Evolutionary conservation across 176 grass and related monocot species (phyloP).

Genomic region (Phoenix roebelenii): DNA sequence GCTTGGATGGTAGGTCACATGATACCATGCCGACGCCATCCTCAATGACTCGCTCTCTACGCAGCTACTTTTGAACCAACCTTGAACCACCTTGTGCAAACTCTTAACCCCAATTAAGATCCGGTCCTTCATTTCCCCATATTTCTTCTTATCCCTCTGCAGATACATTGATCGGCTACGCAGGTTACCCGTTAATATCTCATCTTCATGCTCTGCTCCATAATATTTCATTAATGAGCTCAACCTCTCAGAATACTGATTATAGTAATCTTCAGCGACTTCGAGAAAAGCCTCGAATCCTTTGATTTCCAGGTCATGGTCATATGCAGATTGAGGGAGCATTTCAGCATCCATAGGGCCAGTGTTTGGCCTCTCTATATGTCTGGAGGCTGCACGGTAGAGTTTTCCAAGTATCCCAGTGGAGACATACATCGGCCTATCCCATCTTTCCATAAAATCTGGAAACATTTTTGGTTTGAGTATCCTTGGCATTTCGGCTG

Average conservation of each 20-base stretch:
- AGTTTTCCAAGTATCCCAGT: conserved; percentile 60
- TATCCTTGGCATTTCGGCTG: conserved; percentile 58
- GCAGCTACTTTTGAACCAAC: conserved; percentile 37
- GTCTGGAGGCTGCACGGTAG: conserved; percentile 29
- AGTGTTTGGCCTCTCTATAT: conserved; percentile 11
- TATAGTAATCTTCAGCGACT: conserved; percentile 41
- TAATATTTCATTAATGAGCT: conserved; percentile 67
- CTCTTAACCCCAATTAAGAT: conserved; percentile 46
- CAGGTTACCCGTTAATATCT: conserved; percentile 92
- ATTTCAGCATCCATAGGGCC: neutral
- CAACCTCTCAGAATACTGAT: conserved; percentile 56
- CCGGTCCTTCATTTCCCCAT: conserved; percentile 85
- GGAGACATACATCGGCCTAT: conserved; percentile 52
- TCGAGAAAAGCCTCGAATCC: conserved; percentile 52
- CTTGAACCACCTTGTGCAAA: conserved; percentile 45
- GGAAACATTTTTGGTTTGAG: conserved; percentile 66
- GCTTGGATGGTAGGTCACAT: conserved; percentile 60
- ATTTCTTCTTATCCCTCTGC: conserved; percentile 63
- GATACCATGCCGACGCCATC: conserved; percentile 90
- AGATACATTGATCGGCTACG: conserved; percentile 56
- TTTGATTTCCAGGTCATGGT: conserved; percentile 49
- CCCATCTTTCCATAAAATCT: conserved; percentile 85
- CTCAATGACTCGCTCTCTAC: conserved; percentile 13
- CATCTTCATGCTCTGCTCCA: conserved; percentile 55
- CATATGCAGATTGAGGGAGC: conserved; percentile 17